phyloP scores from a whole-genome alignment of 208 protist genomes.

The Porcisia hertigi region DNA sequence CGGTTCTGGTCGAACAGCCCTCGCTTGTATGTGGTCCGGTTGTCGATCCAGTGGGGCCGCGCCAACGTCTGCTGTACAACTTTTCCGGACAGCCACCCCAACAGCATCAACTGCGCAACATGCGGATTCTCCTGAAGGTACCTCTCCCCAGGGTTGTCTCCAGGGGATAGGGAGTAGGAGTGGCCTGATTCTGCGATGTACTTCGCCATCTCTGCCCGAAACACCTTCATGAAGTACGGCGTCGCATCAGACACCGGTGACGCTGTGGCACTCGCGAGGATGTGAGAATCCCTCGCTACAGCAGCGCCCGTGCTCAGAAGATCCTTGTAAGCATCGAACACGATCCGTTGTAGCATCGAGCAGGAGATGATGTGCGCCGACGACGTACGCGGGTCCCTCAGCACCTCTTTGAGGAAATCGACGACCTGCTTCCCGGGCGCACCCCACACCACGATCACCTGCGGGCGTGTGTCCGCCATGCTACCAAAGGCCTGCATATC shows the following conservation, averaged over 20 bases:
- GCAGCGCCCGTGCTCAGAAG: slow-evolving; percentile 1
- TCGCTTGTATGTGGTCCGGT: no score
- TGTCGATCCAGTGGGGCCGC: no score
- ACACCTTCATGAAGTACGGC: slow-evolving; percentile 31
- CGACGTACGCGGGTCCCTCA: slow-evolving; percentile 35
- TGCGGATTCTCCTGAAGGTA: no score
- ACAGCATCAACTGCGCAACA: no score
- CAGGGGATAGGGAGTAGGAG: no score
- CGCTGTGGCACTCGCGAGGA: slow-evolving; percentile 42
- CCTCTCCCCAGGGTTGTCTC: no score
- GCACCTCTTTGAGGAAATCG: slow-evolving; percentile 30
- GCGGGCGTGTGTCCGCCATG: slow-evolving; percentile 43
- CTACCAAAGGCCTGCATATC: slow-evolving; percentile 32
- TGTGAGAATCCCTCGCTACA: slow-evolving; percentile 22
- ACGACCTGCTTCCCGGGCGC: slow-evolving; percentile 19
- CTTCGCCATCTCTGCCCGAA: no score
- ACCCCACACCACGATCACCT: slow-evolving; percentile 54
- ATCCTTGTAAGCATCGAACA: slow-evolving; percentile 18
- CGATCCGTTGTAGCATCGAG: slow-evolving; percentile 21
- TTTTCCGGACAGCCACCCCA: no score
- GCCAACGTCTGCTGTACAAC: no score
- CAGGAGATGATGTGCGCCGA: slow-evolving; percentile 33
- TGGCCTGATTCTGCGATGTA: no score
- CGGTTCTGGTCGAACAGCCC: no score
- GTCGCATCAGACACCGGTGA: slow-evolving; percentile 24